phyloP scores from a whole-genome alignment of 2,329 filamentous ascomycete genomes.

The Clarireedia hainanense region DNA sequence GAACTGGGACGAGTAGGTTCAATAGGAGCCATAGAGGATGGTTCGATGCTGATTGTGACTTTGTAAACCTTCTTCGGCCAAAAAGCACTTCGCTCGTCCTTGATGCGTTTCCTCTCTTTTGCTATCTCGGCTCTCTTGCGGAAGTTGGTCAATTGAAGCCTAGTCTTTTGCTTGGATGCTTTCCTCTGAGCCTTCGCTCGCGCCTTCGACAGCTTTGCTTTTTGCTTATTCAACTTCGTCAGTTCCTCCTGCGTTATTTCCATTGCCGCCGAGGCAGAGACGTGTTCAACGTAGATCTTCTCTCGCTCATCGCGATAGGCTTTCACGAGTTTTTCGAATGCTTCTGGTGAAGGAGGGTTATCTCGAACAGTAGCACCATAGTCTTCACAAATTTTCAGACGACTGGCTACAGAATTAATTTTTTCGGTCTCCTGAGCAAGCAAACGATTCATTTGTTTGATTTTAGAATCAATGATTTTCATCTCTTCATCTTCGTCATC shows the following conservation, averaged over 20 bases:
- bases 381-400: slow-evolving; percentile 22
- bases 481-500: slow-evolving; percentile 24
- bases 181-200: slow-evolving; percentile 30
- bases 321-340: slow-evolving; percentile 20
- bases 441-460: slow-evolving; percentile 19
- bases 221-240: slow-evolving; percentile 28
- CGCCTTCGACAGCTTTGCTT: slow-evolving; percentile 22
- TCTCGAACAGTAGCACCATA: slow-evolving; percentile 20
- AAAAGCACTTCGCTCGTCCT: slow-evolving; percentile 37
- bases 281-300: slow-evolving; percentile 34
- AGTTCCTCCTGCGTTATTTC: slow-evolving; percentile 32
- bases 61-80: slow-evolving; percentile 44
- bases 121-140: slow-evolving; percentile 32
- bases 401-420: slow-evolving; percentile 24
- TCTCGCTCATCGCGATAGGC: slow-evolving; percentile 24
- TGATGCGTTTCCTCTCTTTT: slow-evolving; percentile 39
- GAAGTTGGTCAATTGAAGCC: slow-evolving; percentile 30
- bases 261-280: slow-evolving; percentile 27
- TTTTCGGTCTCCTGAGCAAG: slow-evolving; percentile 25
- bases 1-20: slow-evolving; percentile 42
- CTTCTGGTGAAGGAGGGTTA: slow-evolving; percentile 14
- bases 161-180: slow-evolving; percentile 31
- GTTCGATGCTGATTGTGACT: slow-evolving; percentile 44
- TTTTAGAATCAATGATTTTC: slow-evolving; percentile 16
- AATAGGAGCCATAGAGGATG: slow-evolving; percentile 33